Conservation (phyloP, 495 filamentous ascomycete species). For the Aspergillus steynii region DNA sequence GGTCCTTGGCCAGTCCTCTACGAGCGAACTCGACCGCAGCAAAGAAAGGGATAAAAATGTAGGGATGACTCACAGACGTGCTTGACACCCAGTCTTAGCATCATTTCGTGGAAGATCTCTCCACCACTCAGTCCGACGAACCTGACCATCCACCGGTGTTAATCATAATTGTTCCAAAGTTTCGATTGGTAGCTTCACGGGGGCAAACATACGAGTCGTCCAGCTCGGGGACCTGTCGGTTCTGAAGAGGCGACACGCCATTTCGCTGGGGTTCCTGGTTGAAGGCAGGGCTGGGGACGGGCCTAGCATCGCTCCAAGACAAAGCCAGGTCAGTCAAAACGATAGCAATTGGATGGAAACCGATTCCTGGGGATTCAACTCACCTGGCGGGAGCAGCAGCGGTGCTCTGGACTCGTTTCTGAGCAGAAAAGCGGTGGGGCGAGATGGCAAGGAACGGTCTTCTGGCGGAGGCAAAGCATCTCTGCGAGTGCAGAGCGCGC, state of each 20-base stretch:
- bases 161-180: conserved; percentile 13
- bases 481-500: conserved; percentile 47
- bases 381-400: conserved; percentile 47
- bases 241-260: conserved; percentile 71
- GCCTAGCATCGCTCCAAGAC: conserved; percentile 42
- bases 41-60: conserved; percentile 3
- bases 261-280: conserved; percentile 60
- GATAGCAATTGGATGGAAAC: conserved; percentile 2
- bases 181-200: background rate
- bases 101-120: conserved; percentile 99
- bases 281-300: conserved; percentile 70
- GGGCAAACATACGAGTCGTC: conserved; percentile 61
- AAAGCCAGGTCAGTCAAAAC: conserved; percentile 13
- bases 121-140: conserved; percentile 96
- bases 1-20: background rate
- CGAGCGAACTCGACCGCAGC: background rate
- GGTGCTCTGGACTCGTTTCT: conserved; percentile 53
- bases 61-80: conserved; percentile 72
- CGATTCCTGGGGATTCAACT: conserved; percentile 20
- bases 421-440: conserved; percentile 46
- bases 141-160: conserved; percentile 35
- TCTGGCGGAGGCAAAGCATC: conserved; percentile 38
- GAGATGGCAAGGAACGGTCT: conserved; percentile 44
- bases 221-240: conserved; percentile 61
- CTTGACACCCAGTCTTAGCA: conserved; percentile 88